Percentiles rank a stretch among this genome's conserved stretches.
Conservation (phyloP, 1,284 basidiomycete species). For the Wolfiporia cocos region DNA sequence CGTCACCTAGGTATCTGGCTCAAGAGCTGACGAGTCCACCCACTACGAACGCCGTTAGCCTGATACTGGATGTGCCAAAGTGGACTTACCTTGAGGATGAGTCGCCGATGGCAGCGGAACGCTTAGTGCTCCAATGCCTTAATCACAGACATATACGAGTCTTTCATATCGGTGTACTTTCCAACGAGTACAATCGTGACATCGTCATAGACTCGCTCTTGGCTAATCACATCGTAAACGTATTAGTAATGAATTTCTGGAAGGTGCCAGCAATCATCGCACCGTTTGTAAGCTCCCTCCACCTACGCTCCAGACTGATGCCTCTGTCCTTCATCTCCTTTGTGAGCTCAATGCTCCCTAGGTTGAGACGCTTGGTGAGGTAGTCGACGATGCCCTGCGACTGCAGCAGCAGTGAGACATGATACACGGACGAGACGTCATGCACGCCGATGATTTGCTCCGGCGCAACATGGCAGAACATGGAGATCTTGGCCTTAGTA, state of each 20-base stretch:
- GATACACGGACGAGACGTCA: conserved; percentile 96
- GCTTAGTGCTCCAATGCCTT: conserved; percentile 98
- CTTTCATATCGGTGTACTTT: conserved; percentile 96
- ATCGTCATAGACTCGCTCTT: conserved; percentile 89
- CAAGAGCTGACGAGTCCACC: conserved; percentile 96
- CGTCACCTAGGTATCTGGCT: conserved; percentile 71
- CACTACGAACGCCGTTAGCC: conserved; percentile 49
- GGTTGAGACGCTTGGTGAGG: conserved; percentile 77
- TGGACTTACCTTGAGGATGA: conserved; percentile 65
- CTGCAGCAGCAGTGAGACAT: conserved; percentile 90
- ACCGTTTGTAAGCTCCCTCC: conserved; percentile 77
- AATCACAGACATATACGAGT: conserved; percentile 98
- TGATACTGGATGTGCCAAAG: neutral
- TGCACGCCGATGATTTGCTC: conserved; percentile 97
- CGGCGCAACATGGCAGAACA: conserved; percentile 97
- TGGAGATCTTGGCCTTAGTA: conserved; percentile 95
- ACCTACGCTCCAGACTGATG: conserved; percentile 59
- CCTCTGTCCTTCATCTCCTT: conserved; percentile 61
- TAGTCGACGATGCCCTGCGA: conserved; percentile 90
- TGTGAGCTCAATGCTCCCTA: conserved; percentile 56
- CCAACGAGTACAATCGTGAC: conserved; percentile 93
- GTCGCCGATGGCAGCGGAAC: conserved; percentile 83
- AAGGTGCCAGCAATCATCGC: too few relatives aligned
- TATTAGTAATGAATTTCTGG: too few relatives aligned
- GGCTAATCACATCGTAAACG: conserved; percentile 36